Evolutionary conservation across 75 land plant genomes (phyloP).

Genomic region (Sequoiadendron giganteum): DNA sequence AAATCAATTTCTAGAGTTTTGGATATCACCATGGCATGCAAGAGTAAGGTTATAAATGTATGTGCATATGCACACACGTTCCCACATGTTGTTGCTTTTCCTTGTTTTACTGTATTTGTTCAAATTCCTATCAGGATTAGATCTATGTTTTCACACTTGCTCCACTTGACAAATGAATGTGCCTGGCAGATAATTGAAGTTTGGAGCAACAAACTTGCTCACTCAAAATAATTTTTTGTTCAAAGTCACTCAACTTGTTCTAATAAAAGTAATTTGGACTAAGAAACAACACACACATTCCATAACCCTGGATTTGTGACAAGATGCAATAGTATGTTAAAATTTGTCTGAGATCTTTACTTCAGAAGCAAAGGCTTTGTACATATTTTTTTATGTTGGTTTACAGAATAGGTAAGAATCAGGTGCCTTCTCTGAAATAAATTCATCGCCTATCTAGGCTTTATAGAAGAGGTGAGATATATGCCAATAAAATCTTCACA

Average conservation of each 20-base stretch:
- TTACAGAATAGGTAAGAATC: neutral
- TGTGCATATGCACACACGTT: neutral
- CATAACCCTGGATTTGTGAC: neutral
- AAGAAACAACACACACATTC: neutral
- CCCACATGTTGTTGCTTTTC: neutral
- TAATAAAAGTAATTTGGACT: neutral
- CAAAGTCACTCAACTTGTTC: neutral
- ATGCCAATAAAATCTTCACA: neutral
- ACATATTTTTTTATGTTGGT: neutral
- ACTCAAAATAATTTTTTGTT: neutral
- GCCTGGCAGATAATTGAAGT: neutral
- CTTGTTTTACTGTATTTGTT: neutral
- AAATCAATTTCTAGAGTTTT: neutral
- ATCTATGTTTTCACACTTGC: neutral
- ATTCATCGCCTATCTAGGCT: neutral
- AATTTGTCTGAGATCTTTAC: neutral
- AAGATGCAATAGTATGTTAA: neutral
- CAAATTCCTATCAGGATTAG: neutral
- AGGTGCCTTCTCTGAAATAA: neutral
- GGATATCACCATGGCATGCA: neutral
- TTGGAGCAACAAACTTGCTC: neutral
- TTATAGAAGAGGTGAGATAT: neutral
- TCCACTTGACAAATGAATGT: neutral
- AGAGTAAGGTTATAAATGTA: neutral
- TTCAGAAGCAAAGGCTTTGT: neutral